A percentile compares a stretch with the other conserved stretches of the same genome.
phyloP scores from a whole-genome alignment of 2,329 filamentous ascomycete genomes.

The Furcasterigmium furcatum region DNA sequence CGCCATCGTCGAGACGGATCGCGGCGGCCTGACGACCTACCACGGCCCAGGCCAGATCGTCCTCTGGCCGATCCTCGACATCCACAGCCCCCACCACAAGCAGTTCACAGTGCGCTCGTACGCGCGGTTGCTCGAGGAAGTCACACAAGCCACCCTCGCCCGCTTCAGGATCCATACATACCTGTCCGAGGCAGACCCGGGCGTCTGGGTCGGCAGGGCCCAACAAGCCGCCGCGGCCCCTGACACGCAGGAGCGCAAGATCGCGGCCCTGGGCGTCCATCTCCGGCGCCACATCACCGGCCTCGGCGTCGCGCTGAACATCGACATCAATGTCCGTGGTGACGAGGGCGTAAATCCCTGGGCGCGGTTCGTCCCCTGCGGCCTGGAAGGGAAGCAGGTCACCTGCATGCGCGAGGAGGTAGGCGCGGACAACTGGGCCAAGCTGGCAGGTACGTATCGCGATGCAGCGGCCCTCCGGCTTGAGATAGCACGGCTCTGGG shows the following conservation, averaged over 20 bases:
- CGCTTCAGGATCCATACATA: constrained; percentile 48
- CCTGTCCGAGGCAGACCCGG: constrained; percentile 71
- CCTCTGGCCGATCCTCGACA: constrained; percentile 87
- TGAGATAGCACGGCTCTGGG: constrained; percentile 6
- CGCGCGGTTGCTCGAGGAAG: constrained; percentile 73
- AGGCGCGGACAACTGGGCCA: constrained; percentile 10
- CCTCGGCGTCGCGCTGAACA: constrained; percentile 80
- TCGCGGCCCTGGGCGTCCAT: constrained; percentile 91
- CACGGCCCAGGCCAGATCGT: constrained; percentile 92
- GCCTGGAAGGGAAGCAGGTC: constrained; percentile 72
- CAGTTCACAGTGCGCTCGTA: constrained; percentile 70
- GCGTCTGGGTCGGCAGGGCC: constrained; percentile 66
- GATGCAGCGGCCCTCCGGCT: not conserved
- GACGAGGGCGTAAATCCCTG: constrained; percentile 43
- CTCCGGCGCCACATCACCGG: constrained; percentile 78
- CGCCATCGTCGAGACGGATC: constrained; percentile 66
- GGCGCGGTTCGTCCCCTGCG: constrained; percentile 83
- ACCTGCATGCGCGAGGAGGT: constrained; percentile 67
- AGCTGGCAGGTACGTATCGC: not conserved
- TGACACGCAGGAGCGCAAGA: constrained; percentile 57
- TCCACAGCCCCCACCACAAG: constrained; percentile 55
- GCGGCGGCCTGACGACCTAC: constrained; percentile 90
- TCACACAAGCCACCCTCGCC: constrained; percentile 64
- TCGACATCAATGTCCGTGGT: constrained; percentile 54
- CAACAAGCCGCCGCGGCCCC: constrained; percentile 17